Base-by-base conservation (phyloP, 106 monocot genomes). In the Allium cepa region DNA sequence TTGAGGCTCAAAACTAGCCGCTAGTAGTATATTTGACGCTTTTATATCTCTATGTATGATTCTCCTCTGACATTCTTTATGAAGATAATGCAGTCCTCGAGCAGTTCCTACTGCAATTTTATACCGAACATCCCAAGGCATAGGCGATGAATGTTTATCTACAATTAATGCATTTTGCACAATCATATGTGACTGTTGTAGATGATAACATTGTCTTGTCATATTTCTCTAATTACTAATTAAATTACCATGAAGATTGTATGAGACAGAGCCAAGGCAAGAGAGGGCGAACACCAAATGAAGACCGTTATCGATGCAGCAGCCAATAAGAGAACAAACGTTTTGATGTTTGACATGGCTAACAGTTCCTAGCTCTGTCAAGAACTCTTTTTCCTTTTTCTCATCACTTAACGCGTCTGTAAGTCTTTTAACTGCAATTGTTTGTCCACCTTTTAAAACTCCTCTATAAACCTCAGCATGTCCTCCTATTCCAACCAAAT, bases 41-140 rank as follows among this genome's bases (percentile, higher is more conserved):
- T 89, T 85, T 56, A 89, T 86, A 59, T 86, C 86, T 62, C 86
- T 79, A 48, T 86, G 86, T 59, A 86, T 86, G 26, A 89, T 85
- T 57, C 89, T 80, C 62, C 89, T 82, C 72, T 71, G 85, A 67
- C 85, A 85, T 47, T 63, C 82, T 72, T 80, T 89, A 75, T 86
- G 89, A 61, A 89, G 65, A 47, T 88, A 88, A 60, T 81, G 77
- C 28, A 88, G 81, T 53, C 88, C 85, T 3, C 76, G 50, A 49
- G 82, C 82, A 11, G 86, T 79, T 7, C 86, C 86, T 1, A 74
- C 74, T 1, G 76, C 82, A 17, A 82, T 76, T 53, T 67, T 67
- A 59, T 74, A 67, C 55, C 86, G 52, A 52, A 82, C 50, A 9
- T 70, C 77, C 86, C 86, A 86, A 8, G 57, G 67, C 79, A 86